phyloP scores from a whole-genome alignment of 257 asterid species.

The Capsicum chinense region DNA sequence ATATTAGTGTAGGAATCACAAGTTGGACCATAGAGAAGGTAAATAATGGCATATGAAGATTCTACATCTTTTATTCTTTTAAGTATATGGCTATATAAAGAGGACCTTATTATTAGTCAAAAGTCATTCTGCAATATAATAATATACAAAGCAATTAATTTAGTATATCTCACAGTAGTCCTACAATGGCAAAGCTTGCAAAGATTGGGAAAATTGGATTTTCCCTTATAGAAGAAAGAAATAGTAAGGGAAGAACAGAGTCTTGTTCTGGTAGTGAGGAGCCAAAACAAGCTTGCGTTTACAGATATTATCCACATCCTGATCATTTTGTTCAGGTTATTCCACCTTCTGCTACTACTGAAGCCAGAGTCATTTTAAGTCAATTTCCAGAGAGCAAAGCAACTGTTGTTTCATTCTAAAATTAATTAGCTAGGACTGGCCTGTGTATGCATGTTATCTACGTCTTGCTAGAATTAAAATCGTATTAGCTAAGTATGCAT shows the following conservation, averaged over 20 bases:
- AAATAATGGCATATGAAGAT: background rate
- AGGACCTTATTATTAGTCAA: too few relatives aligned
- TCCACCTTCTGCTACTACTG: conserved; percentile 8
- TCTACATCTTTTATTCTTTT: background rate
- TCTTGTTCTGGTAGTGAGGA: background rate
- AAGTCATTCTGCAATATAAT: too few relatives aligned
- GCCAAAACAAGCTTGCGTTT: conserved; percentile 4
- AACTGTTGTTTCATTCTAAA: background rate
- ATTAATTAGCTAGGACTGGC: background rate
- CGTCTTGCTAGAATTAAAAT: too few relatives aligned
- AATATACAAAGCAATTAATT: too few relatives aligned
- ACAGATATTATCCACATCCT: background rate
- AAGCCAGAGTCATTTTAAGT: background rate
- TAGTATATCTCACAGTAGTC: too few relatives aligned
- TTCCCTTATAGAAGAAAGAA: background rate
- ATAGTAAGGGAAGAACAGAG: background rate
- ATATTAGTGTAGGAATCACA: background rate
- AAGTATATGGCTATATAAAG: too few relatives aligned
- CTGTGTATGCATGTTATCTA: too few relatives aligned
- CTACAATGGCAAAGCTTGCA: too few relatives aligned
- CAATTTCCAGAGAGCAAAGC: conserved; percentile 5
- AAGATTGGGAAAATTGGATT: too few relatives aligned
- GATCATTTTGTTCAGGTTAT: conserved; percentile 12
- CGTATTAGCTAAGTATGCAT: too few relatives aligned
- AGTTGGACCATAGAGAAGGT: background rate